Evolutionary conservation across 108 stramenopile genomes (phyloP), one percentile per base, ranked within the genome.

Genomic region (Chaetoceros muelleri): DNA sequence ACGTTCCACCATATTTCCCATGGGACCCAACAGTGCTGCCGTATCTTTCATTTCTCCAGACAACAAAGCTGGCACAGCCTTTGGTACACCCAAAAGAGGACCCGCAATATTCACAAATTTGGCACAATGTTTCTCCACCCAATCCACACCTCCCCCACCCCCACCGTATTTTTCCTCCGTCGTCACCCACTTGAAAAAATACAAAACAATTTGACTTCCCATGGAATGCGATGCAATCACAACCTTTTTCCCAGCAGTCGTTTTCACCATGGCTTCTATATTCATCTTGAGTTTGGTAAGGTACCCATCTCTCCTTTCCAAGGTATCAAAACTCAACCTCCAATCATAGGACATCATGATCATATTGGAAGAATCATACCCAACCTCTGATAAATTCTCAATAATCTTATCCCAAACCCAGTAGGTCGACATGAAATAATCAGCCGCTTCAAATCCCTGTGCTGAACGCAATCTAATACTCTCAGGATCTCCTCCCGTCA

Each of bases 31-130:
- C 30, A 94, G 24, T 13, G 66, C 76, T 8, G 69, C 71, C 8
- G 85, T 94, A 57, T 90, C 93, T 45, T 73, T 79, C 71, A 94
- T 83, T 74, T 95, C 94, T 29, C 94, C 94, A 1, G 82, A 83
- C 16, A 91, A 53, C 1, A 93, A 44, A 3, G 90, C 84, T 31
- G 83, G 73, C 8, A 80, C 66, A 0, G 88, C 69, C 64, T 93
- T 93, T 22, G 79, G 74, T 23, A 81, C 88, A 29, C 94, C 94
- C 24, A 95, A 69, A 1, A 93, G 70, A 22, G 94, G 65, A n/a
- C 94, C 94, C 13, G 90, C 94, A 26, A 95, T 89, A 55, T 89
- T 93, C 31, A 93, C 73, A 59, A 80, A 85, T 0, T 84, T 60
- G 31, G 82, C 80, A 20, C 93, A 57, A 60, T 93, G 70, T 28